A percentile compares a stretch with the other conserved stretches of the same genome.
These are phyloP conservation scores for Nadsonia fulvescens DNA, from an alignment of 805 yeast genomes.

Conservation along the genomic window DNA sequence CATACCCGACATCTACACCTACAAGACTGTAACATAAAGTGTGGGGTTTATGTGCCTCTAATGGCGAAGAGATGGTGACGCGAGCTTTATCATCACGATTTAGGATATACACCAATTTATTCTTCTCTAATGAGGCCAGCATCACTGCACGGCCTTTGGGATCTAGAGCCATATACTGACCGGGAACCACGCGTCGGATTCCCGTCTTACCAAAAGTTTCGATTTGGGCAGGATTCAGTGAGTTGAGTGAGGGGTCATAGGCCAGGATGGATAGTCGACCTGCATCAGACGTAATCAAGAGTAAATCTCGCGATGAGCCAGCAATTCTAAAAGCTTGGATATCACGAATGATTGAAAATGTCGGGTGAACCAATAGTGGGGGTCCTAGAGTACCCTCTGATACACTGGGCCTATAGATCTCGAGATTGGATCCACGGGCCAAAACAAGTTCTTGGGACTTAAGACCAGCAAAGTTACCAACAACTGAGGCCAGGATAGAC, in stretches of 20 bases:
- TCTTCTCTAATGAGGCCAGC: slow-evolving; percentile 55
- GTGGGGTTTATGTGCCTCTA: slow-evolving; percentile 41
- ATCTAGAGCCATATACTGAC: slow-evolving; percentile 52
- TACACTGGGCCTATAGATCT: slow-evolving; percentile 32
- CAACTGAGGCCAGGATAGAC: slow-evolving; percentile 33
- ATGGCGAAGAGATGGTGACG: slow-evolving; percentile 47
- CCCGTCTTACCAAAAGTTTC: slow-evolving; percentile 66
- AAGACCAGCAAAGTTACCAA: slow-evolving; percentile 48
- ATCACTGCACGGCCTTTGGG: slow-evolving; percentile 53
- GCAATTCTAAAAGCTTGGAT: slow-evolving; percentile 33
- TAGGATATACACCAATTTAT: slow-evolving; percentile 52
- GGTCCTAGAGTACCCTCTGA: no score
- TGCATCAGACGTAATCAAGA: slow-evolving; percentile 64
- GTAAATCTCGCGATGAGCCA: slow-evolving; percentile 35
- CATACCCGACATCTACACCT: slow-evolving; percentile 59
- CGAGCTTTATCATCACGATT: slow-evolving; percentile 29
- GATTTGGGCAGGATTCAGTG: slow-evolving; percentile 27
- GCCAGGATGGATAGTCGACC: slow-evolving; percentile 48
- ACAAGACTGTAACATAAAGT: slow-evolving; percentile 33
- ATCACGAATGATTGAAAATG: slow-evolving; percentile 38
- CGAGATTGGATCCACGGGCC: slow-evolving; percentile 37
- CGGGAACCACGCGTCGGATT: slow-evolving; percentile 57
- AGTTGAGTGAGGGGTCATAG: slow-evolving; percentile 21
- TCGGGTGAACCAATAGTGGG: no score
- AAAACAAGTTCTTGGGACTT: slow-evolving; percentile 43